Percentiles rank a stretch among this genome's conserved stretches.
Evolutionary conservation across 257 asterid genomes (phyloP).

Genomic region (Gardenia jasminoides): DNA sequence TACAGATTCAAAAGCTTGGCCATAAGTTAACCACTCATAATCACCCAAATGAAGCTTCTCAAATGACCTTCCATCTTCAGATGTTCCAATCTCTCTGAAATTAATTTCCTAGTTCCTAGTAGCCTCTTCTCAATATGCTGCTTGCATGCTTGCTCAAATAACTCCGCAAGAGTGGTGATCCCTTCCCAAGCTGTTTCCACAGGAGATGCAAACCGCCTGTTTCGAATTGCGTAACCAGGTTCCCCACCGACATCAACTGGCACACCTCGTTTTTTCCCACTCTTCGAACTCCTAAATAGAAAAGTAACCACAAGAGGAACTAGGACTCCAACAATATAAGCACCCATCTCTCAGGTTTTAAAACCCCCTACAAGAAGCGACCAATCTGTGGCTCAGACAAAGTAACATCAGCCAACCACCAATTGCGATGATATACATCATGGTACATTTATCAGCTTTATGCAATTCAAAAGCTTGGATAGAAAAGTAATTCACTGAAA

Average conservation of each 20-base stretch:
- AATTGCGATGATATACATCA: not conserved
- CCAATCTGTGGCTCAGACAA: slow-evolving; percentile 7
- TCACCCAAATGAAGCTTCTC: slow-evolving; percentile 98
- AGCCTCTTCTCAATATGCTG: slow-evolving; percentile 46
- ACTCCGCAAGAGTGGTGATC: slow-evolving; percentile 88
- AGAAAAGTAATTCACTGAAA: not conserved
- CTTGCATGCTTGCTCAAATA: slow-evolving; percentile 78
- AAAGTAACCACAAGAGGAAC: slow-evolving; percentile 73
- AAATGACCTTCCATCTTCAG: slow-evolving; percentile 75
- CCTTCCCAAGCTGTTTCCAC: slow-evolving; percentile 98
- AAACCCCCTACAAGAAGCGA: slow-evolving; percentile 19
- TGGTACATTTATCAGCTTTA: not conserved
- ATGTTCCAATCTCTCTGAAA: slow-evolving; percentile 58
- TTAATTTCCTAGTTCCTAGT: slow-evolving; percentile 74
- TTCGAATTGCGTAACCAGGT: slow-evolving; percentile 67
- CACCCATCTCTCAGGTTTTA: slow-evolving; percentile 47
- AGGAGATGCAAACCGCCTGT: slow-evolving; percentile 57
- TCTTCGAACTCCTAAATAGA: slow-evolving; percentile 56
- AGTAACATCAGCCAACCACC: not conserved
- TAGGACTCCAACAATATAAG: slow-evolving; percentile 67
- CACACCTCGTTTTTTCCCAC: slow-evolving; percentile 70
- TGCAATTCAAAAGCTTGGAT: not conserved
- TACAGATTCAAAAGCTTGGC: slow-evolving; percentile 70
- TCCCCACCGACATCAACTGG: slow-evolving; percentile 78
- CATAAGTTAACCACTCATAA: slow-evolving; percentile 84